These are phyloP conservation scores for Cordyceps pruinosa DNA, from an alignment of 2,329 filamentous ascomycete genomes.

Conservation along the genomic window DNA sequence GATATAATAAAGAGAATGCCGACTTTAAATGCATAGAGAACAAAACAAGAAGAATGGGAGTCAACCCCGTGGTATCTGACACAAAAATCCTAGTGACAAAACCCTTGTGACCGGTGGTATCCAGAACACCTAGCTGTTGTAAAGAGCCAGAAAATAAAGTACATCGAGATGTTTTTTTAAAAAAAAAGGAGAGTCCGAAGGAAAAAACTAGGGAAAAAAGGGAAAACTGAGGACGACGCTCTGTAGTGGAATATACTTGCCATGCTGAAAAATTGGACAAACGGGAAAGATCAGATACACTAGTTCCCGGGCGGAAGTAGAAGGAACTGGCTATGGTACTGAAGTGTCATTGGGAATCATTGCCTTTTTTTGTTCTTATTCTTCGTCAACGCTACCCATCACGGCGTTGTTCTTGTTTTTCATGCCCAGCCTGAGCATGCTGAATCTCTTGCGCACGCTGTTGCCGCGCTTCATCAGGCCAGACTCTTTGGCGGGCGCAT, in stretches of 20 bases:
- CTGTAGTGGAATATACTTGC: not conserved
- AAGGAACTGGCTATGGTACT: not conserved
- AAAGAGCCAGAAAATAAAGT: conserved; percentile 15
- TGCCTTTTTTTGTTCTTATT: conserved; percentile 31
- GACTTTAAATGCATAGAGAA: not conserved
- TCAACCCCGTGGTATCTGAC: not conserved
- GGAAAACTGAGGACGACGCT: not conserved
- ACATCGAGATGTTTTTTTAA: conserved; percentile 2
- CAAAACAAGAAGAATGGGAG: not conserved
- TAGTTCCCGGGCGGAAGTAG: not conserved
- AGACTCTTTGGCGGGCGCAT: conserved; percentile 25
- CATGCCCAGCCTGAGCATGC: conserved; percentile 67
- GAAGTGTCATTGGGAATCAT: not conserved
- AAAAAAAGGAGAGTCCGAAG: conserved; percentile 11
- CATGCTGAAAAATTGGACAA: conserved; percentile 1
- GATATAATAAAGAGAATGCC: not conserved
- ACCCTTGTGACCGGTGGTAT: conserved; percentile 20
- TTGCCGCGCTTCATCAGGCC: conserved; percentile 41
- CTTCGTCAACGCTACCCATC: conserved; percentile 51
- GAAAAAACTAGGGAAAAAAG: conserved; percentile 1
- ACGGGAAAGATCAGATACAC: not conserved
- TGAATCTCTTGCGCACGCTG: conserved; percentile 71
- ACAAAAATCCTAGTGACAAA: not conserved
- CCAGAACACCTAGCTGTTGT: conserved; percentile 30
- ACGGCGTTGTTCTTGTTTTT: conserved; percentile 50